A percentile compares a stretch with the other conserved stretches of the same genome.
These are phyloP conservation scores for Epichloe amarillans DNA, from an alignment of 2,329 filamentous ascomycete species.

Conservation along the genomic window DNA sequence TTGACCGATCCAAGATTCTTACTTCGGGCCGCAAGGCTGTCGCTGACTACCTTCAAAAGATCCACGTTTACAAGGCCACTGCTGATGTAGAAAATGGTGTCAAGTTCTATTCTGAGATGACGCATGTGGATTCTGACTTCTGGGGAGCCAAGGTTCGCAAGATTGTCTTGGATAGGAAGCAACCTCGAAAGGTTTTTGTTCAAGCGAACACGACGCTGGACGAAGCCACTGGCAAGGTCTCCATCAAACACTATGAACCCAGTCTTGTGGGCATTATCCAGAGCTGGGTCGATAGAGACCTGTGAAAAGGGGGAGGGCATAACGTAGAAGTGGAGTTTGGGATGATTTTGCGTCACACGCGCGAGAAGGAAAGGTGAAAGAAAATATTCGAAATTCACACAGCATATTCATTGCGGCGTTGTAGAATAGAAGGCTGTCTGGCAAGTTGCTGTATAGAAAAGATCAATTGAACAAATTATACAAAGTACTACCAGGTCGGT, in stretches of 20 bases:
- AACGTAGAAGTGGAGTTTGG: not conserved
- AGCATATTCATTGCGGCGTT: not conserved
- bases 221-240: slow-evolving; percentile 54
- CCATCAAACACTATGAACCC: slow-evolving; percentile 75
- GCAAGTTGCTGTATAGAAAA: not conserved
- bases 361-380: not conserved
- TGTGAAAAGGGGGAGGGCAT: slow-evolving; percentile 17
- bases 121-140: slow-evolving; percentile 65
- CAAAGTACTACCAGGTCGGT: not conserved
- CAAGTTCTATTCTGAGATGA: slow-evolving; percentile 73
- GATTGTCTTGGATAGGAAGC: slow-evolving; percentile 62
- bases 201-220: slow-evolving; percentile 79
- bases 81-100: slow-evolving; percentile 70
- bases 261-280: slow-evolving; percentile 69
- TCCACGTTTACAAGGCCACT: slow-evolving; percentile 86
- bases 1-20: slow-evolving; percentile 79
- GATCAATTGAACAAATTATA: slow-evolving; percentile 7
- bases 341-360: not conserved
- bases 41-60: slow-evolving; percentile 74
- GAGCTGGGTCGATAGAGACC: slow-evolving; percentile 58
- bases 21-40: slow-evolving; percentile 74
- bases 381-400: not conserved
- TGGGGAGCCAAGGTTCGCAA: slow-evolving; percentile 71
- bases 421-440: slow-evolving; percentile 1
- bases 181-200: slow-evolving; percentile 82